Base-by-base conservation (phyloP, 345 rosid species). In the Ceriops decandra region DNA sequence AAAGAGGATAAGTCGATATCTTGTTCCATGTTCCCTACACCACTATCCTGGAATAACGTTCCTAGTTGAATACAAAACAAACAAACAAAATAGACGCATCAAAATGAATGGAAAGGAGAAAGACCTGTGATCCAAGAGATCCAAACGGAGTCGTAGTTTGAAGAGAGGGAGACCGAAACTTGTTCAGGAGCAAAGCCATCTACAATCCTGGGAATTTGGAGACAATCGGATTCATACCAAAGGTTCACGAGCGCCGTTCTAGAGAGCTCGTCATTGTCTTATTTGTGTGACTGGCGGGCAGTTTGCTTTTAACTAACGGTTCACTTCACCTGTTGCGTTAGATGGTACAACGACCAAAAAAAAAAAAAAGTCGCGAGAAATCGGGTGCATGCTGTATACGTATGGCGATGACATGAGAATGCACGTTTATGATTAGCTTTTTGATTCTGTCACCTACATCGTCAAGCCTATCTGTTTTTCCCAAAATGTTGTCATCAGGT, bases 81-180 rank as follows among this genome's bases (percentile, higher is more conserved):
- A 57, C 3, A 16, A n/a, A 7, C 35, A 56, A 54, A 52, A 33
- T 5, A 35, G 1, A 64, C 11, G 10, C 21, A 6, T 20, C 13
- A 47, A 9, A 5, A 71, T 7, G 38, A 53, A 0, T 28, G 31
- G 64, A 5, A 64, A 51, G 9, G 13, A 31, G 36, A 52, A 20
- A 13, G 19, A 85, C 96, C 99, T 76, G 99, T 90, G 74, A 88
- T 68, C 96, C 99, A 95, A 62, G 99, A 95, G 62, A 91, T 72
- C 92, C 89, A 88, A 38, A 85, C 81, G 4, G 97, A 88, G 79
- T 85, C 82, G 78, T 81, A 74, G 61, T 56, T 75, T 38, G 83
- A 75, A 52, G 96, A 90, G n/a, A 95, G 90, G 33, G 99, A 90
- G 69, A 95, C 68, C 0, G 90, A 87, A 59, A 95, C 79, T 68